Base-by-base conservation (phyloP, 345 rosid species). In the Reutealis trisperma region DNA sequence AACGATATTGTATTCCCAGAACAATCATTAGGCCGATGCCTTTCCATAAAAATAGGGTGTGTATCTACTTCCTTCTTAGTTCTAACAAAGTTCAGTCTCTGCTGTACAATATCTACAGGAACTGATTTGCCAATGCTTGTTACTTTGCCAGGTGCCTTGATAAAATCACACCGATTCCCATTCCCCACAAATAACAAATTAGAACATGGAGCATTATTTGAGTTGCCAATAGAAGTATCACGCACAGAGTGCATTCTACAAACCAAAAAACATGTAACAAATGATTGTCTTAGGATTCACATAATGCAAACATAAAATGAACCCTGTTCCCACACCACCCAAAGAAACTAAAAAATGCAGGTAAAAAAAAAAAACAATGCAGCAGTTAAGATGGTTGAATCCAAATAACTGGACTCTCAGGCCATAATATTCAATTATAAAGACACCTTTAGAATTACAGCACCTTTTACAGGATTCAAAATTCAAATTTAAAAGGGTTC, bases 261-360 rank as follows among this genome's bases (percentile, higher is more conserved):
- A 78, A 72, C 75, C 70, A 71, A 51, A 78, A 71, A 78, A 72
- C 59, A 63, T 24, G 52, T 8, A 77, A 77, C 34, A 37, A 77
- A 62, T 30, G 45, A 52, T 49, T 41, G 44, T 62, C 75, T 51
- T 6, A 70, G 51, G 15, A 51, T 21, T 34, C 80, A 77, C 11
- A 37, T 22, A 76, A 24, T 19, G 21, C 25, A 49, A 9, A 11
- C 8, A 21, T 34, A 15, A 65, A 13, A 3, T 41, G 27, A 51
- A 55, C 27, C 22, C 54, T 30, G 12, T 22, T 45, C 34, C 25
- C 58, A 12, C 54, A 16, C 19, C 34, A 70, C 2, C 16, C 44
- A 10, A 25, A 68, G 9, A 22, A 49, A 47, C 54, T 6, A 22
- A 45, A 68, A 59, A 0, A 4, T 24, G 57, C 8, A 45, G 72